These are phyloP conservation scores for Xylaria longipes DNA, from an alignment of 495 filamentous ascomycete species.

Conservation along the genomic window DNA sequence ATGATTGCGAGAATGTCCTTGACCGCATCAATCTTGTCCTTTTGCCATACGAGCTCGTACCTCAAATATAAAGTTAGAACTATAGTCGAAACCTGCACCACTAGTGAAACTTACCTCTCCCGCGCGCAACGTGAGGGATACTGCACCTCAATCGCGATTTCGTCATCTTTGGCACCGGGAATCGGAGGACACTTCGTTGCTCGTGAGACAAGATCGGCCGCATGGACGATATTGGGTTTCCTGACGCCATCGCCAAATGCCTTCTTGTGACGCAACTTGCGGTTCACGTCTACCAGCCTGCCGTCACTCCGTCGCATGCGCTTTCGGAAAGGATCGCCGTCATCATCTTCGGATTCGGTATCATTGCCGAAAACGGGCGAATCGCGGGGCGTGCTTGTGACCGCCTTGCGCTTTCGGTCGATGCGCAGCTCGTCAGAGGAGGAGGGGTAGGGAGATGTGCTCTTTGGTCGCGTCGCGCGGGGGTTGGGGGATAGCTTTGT, in stretches of 20 bases:
- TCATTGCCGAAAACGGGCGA: slow-evolving; percentile 41
- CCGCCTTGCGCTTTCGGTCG: slow-evolving; percentile 40
- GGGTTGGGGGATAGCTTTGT: slow-evolving; percentile 36
- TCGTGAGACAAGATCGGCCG: slow-evolving; percentile 67
- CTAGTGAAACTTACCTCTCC: slow-evolving; percentile 62
- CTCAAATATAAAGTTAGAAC: slow-evolving; percentile 49
- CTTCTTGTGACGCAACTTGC: slow-evolving; percentile 65
- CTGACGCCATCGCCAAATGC: slow-evolving; percentile 63
- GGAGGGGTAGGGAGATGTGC: slow-evolving; percentile 45
- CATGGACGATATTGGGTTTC: slow-evolving; percentile 64
- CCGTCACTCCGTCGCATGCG: slow-evolving; percentile 38
- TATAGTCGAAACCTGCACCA: slow-evolving; percentile 1
- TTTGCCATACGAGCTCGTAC: slow-evolving; percentile 78
- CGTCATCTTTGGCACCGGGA: slow-evolving; percentile 52
- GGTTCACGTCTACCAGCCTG: slow-evolving; percentile 56
- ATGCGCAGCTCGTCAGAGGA: slow-evolving; percentile 42
- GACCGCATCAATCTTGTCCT: slow-evolving; percentile 83
- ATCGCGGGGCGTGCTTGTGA: slow-evolving; percentile 38
- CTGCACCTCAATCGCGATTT: slow-evolving; percentile 66
- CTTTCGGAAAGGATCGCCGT: slow-evolving; percentile 35
- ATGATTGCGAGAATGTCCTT: slow-evolving; percentile 85
- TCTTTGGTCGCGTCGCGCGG: slow-evolving; percentile 37
- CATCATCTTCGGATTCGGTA: slow-evolving; percentile 36
- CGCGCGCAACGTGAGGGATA: slow-evolving; percentile 74
- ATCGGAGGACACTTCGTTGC: slow-evolving; percentile 55